Percentiles rank a stretch among this genome's conserved stretches.
Evolutionary conservation across 176 grass and related monocot genomes (phyloP).

Genomic region (Paspalum notatum): DNA sequence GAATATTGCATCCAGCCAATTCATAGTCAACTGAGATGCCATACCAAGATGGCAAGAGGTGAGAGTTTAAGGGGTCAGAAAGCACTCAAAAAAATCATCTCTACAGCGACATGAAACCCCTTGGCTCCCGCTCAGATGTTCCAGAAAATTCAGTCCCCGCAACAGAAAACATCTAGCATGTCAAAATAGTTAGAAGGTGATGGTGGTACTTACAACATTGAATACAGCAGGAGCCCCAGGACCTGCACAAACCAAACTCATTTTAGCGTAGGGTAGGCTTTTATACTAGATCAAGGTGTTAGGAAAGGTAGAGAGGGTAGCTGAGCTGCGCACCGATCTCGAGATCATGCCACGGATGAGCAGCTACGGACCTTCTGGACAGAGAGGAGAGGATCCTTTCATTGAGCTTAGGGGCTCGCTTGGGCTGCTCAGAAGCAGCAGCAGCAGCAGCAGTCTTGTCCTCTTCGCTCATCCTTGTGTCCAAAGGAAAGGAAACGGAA

Average conservation of each 20-base stretch:
- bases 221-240: conserved; percentile 72
- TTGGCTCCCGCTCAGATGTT: not conserved
- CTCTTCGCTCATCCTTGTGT: conserved; percentile 52
- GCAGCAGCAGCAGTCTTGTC: conserved; percentile 23
- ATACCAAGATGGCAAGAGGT: not conserved
- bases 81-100: not conserved
- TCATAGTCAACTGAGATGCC: not conserved
- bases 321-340: conserved; percentile 59
- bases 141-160: not conserved
- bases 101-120: not conserved
- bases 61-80: not conserved
- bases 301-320: not conserved
- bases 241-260: conserved; percentile 44
- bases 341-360: conserved; percentile 95
- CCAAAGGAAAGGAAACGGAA: not conserved
- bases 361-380: conserved; percentile 85
- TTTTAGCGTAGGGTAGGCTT: not conserved
- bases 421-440: conserved; percentile 28
- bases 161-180: not conserved
- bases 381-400: conserved; percentile 92
- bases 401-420: conserved; percentile 66
- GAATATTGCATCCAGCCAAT: not conserved
- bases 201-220: conserved; percentile 70
- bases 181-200: not conserved
- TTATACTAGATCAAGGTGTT: not conserved